Conservation (phyloP, 2,329 filamentous ascomycete species). For the Trichoderma sp. region DNA sequence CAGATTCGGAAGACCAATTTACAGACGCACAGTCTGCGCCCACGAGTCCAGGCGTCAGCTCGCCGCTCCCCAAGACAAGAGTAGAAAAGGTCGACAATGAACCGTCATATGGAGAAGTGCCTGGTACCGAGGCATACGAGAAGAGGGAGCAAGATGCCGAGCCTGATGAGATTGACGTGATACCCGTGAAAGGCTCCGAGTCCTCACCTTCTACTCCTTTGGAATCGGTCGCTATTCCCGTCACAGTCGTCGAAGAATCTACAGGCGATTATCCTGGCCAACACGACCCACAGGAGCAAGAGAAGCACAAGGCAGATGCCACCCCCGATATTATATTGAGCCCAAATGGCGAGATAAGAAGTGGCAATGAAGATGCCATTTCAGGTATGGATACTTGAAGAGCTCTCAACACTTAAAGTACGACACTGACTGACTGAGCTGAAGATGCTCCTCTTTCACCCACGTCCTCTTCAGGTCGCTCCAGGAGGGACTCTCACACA, state of each 20-base stretch:
- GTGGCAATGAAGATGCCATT: constrained; percentile 28
- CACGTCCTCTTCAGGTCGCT: constrained; percentile 31
- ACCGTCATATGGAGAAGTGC: constrained; percentile 57
- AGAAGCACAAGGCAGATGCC: constrained; percentile 51
- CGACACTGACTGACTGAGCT: constrained; percentile 27
- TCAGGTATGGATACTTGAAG: constrained; percentile 31
- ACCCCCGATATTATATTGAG: constrained; percentile 52
- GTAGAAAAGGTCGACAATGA: constrained; percentile 57
- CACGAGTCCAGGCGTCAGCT: constrained; percentile 42
- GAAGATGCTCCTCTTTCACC: constrained; percentile 31
- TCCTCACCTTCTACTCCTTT: constrained; percentile 25
- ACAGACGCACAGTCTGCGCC: constrained; percentile 61
- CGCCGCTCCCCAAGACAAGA: constrained; percentile 57
- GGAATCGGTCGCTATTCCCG: constrained; percentile 39
- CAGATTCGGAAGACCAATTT: constrained; percentile 68
- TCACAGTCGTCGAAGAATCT: constrained; percentile 54
- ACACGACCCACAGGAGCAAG: constrained; percentile 44
- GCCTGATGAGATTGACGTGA: constrained; percentile 59
- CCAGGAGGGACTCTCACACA: constrained; percentile 34
- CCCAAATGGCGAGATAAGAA: constrained; percentile 43
- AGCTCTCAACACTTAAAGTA: constrained; percentile 23
- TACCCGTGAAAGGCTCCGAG: constrained; percentile 32
- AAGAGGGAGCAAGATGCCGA: constrained; percentile 56
- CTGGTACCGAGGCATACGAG: constrained; percentile 57
- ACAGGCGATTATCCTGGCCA: constrained; percentile 42